Conservation (phyloP, 306 rosid species). For the Cucurbita argyrosperma region DNA sequence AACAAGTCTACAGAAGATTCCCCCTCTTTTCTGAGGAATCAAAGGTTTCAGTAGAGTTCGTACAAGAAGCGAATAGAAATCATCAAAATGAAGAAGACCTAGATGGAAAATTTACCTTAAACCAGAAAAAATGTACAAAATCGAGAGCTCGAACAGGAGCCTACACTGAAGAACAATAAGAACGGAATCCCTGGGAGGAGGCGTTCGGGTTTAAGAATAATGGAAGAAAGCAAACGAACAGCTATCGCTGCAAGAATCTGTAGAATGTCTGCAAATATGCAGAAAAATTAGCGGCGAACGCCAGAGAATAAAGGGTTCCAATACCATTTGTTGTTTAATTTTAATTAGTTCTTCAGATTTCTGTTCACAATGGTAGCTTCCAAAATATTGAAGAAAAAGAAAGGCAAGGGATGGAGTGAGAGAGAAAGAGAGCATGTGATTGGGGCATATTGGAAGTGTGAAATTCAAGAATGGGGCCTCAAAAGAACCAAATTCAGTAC, state of each 20-base stretch:
- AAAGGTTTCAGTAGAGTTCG: background rate
- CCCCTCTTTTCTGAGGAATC: background rate
- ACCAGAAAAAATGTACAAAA: slow-evolving; percentile 21
- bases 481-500: background rate
- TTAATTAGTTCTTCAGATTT: slow-evolving; percentile 11
- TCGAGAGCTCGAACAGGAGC: background rate
- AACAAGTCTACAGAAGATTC: background rate
- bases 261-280: slow-evolving; percentile 23
- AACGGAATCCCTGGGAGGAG: slow-evolving; percentile 5
- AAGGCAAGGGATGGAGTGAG: background rate
- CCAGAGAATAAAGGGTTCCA: slow-evolving; percentile 17
- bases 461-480: slow-evolving; percentile 36
- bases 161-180: slow-evolving; percentile 12
- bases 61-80: background rate
- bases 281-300: slow-evolving; percentile 10
- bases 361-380: slow-evolving; percentile 14
- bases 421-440: slow-evolving; percentile 35
- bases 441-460: slow-evolving; percentile 24
- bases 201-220: slow-evolving; percentile 14
- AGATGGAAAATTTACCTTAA: slow-evolving; percentile 34
- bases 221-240: background rate
- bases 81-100: slow-evolving; percentile 10
- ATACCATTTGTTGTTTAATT: slow-evolving; percentile 16
- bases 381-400: background rate
- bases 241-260: slow-evolving; percentile 21